Percentiles rank a stretch among this genome's conserved stretches.
phyloP scores from a whole-genome alignment of 768 basidiomycete species.

The Guyanaporus albipodus region DNA sequence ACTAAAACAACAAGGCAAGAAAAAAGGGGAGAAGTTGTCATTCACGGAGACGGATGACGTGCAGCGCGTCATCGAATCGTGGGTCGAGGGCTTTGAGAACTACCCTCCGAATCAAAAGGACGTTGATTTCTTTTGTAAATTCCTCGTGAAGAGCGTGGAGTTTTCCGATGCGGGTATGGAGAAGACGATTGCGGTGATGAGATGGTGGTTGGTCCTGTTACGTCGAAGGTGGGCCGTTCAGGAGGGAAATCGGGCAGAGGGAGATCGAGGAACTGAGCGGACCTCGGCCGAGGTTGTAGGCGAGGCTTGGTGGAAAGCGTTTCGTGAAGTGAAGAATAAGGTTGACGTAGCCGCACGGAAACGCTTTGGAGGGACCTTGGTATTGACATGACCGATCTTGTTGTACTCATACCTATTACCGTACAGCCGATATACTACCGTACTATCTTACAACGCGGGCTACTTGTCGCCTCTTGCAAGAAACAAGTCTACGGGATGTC shows the following conservation, averaged over 20 bases:
- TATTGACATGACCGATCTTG: slow-evolving; percentile 42
- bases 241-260: slow-evolving; percentile 40
- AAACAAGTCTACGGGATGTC: slow-evolving; percentile 44
- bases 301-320: slow-evolving; percentile 79
- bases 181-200: slow-evolving; percentile 65
- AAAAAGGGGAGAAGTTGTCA: slow-evolving; percentile 49
- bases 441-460: too few species aligned
- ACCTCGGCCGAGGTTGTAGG: slow-evolving; percentile 45
- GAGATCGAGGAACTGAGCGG: slow-evolving; percentile 28
- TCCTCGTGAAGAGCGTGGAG: slow-evolving; percentile 64
- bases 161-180: slow-evolving; percentile 66
- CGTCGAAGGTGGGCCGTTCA: slow-evolving; percentile 58
- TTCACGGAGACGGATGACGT: slow-evolving; percentile 71
- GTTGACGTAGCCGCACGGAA: slow-evolving; percentile 63
- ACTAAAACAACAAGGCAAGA: slow-evolving; percentile 52
- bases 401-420: neutral
- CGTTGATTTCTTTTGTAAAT: slow-evolving; percentile 70
- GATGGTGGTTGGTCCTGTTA: slow-evolving; percentile 78
- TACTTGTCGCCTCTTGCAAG: slow-evolving; percentile 50
- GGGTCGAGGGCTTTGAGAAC: slow-evolving; percentile 64
- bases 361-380: slow-evolving; percentile 71
- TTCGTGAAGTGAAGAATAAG: slow-evolving; percentile 59
- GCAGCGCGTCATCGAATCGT: slow-evolving; percentile 63
- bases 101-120: slow-evolving; percentile 71
- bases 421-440: neutral